Percentiles rank a stretch among this genome's conserved stretches.
phyloP scores from a whole-genome alignment of 2,329 filamentous ascomycete genomes.

The Cladosporium phlei region DNA sequence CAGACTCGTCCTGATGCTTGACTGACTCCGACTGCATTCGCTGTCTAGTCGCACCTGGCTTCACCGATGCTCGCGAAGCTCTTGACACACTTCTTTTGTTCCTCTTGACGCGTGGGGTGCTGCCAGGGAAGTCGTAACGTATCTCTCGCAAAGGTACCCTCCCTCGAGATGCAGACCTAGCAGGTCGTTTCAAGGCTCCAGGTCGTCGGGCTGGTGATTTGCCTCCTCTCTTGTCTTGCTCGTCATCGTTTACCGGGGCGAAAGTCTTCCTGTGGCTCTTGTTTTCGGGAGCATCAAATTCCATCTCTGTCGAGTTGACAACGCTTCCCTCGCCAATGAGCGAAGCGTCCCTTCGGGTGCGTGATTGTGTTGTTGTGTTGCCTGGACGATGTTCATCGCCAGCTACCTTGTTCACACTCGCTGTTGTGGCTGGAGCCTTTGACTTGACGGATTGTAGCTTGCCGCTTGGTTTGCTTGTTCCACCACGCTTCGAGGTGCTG shows the following conservation, averaged over 20 bases:
- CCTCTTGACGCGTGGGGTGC: neutral
- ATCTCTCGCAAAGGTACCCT: neutral
- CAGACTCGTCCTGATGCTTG: too few relatives aligned
- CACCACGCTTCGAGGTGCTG: neutral
- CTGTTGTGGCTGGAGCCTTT: neutral
- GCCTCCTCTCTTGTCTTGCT: neutral
- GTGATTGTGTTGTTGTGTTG: too few relatives aligned
- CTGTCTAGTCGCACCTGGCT: neutral
- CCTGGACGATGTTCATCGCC: too few relatives aligned
- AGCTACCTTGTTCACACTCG: neutral
- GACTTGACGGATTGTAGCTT: neutral
- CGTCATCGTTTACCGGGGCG: neutral
- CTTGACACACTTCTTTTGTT: neutral
- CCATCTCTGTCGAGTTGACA: neutral
- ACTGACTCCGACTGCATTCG: conserved; percentile 2
- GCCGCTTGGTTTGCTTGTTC: neutral
- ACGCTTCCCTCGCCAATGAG: neutral
- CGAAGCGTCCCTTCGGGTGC: too few relatives aligned
- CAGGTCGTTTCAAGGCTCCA: conserved; percentile 1
- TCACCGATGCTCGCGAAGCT: neutral
- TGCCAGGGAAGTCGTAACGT: neutral
- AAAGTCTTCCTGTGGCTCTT: neutral
- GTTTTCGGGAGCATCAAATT: too few relatives aligned
- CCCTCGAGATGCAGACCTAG: neutral
- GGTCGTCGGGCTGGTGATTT: neutral